Conservation (phyloP, 2,329 filamentous ascomycete species). For the Xylaria polymorpha region DNA sequence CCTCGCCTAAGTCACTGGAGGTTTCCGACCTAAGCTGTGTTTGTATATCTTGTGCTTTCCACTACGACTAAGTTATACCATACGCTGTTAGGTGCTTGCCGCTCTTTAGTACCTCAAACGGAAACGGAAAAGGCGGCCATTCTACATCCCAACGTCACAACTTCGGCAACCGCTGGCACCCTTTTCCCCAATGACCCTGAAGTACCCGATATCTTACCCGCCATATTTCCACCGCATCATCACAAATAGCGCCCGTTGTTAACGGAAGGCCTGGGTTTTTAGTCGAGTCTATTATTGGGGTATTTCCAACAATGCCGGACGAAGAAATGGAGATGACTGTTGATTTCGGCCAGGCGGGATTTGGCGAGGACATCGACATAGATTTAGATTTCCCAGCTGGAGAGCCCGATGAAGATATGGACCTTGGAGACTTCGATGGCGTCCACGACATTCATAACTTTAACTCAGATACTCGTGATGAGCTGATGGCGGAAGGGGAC, state of each 20-base stretch:
- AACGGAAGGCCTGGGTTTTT: conserved; percentile 8
- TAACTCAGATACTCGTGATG: conserved; percentile 50
- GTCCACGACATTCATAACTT: conserved; percentile 47
- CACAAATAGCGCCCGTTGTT: conserved; percentile 14
- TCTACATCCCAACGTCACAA: conserved; percentile 1
- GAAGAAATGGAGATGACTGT: conserved; percentile 52
- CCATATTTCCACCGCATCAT: conserved; percentile 9
- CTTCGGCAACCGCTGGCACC: conserved; percentile 1
- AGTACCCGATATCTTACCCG: conserved; percentile 14
- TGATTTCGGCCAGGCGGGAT: conserved; percentile 47
- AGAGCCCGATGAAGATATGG: conserved; percentile 50
- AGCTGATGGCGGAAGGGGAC: conserved; percentile 51
- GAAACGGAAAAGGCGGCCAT: background rate
- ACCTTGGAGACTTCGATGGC: conserved; percentile 50
- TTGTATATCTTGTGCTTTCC: conserved; percentile 8
- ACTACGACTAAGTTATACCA: conserved; percentile 2
- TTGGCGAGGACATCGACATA: conserved; percentile 51
- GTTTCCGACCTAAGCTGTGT: conserved; percentile 1
- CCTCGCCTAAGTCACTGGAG: background rate
- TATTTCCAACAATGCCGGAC: conserved; percentile 46
- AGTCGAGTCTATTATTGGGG: conserved; percentile 9
- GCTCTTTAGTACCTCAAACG: background rate
- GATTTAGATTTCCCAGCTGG: conserved; percentile 50
- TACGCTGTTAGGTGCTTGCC: background rate
- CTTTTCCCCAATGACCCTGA: conserved; percentile 23